Evolutionary conservation across 345 rosid species (phyloP).

Genomic region (Pugionium dolabratum): DNA sequence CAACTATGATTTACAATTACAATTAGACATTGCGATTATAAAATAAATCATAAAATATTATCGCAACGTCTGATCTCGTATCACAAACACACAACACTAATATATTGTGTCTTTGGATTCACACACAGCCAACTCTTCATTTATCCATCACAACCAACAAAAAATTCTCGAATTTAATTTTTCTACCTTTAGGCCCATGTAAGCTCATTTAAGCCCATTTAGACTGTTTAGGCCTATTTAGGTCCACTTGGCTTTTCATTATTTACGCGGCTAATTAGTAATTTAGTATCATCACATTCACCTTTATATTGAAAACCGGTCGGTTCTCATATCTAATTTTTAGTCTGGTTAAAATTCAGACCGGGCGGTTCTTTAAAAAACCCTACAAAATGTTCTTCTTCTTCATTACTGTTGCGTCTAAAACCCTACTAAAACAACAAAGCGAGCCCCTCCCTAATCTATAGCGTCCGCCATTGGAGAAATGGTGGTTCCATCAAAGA

Average conservation of each 20-base stretch:
- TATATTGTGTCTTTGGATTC: too few relatives aligned
- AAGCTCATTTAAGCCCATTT: too few relatives aligned
- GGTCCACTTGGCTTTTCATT: too few relatives aligned
- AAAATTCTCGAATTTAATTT: too few relatives aligned
- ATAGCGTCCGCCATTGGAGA: constrained; percentile 33
- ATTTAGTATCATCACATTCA: neutral
- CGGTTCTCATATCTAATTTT: neutral
- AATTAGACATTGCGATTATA: too few relatives aligned
- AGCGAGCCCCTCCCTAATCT: neutral
- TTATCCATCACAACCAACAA: too few relatives aligned
- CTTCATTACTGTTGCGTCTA: neutral
- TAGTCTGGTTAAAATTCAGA: neutral
- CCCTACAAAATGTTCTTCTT: constrained; percentile 24
- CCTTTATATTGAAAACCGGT: constrained; percentile 7
- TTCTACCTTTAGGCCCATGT: too few relatives aligned
- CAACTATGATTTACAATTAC: too few relatives aligned
- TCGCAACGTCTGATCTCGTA: too few relatives aligned
- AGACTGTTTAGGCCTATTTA: neutral
- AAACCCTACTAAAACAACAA: constrained; percentile 28
- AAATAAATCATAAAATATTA: too few relatives aligned
- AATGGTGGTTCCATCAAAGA: constrained; percentile 59
- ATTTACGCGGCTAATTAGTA: neutral
- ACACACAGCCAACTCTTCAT: too few relatives aligned
- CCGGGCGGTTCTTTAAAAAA: constrained; percentile 29
- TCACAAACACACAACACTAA: too few relatives aligned